Evolutionary conservation across 495 filamentous ascomycete genomes (phyloP).

Genomic region (Penicillium paxilli): DNA sequence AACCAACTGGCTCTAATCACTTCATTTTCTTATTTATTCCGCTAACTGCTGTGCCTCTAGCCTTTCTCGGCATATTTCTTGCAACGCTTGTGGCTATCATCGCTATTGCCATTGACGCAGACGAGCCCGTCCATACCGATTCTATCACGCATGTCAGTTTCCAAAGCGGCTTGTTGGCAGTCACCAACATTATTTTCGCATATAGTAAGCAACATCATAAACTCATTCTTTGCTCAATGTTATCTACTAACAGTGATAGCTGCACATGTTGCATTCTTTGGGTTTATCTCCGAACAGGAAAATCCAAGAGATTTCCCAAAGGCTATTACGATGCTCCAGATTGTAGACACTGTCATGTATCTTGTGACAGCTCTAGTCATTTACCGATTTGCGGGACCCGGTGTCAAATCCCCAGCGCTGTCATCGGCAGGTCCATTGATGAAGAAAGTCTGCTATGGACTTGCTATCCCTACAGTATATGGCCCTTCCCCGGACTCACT

Average conservation of each 20-base stretch:
- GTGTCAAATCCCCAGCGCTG: constrained; percentile 69
- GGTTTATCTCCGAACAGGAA: constrained; percentile 73
- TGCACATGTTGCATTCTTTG: constrained; percentile 66
- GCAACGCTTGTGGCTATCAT: constrained; percentile 71
- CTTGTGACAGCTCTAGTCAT: constrained; percentile 45
- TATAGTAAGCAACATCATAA: too few relatives aligned
- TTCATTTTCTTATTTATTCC: too few relatives aligned
- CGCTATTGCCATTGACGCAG: constrained; percentile 49
- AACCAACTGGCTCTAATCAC: too few relatives aligned
- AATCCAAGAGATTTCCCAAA: constrained; percentile 65
- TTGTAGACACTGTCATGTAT: constrained; percentile 65
- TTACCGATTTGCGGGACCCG: constrained; percentile 66
- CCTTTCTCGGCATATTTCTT: constrained; percentile 59
- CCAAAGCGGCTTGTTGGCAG: constrained; percentile 30
- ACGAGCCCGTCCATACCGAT: constrained; percentile 16
- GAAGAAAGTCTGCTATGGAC: constrained; percentile 71
- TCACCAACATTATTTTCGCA: constrained; percentile 40
- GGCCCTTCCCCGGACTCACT: background rate
- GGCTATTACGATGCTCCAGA: constrained; percentile 60
- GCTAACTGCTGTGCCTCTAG: too few relatives aligned
- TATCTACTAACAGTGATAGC: too few relatives aligned
- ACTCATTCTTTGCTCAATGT: too few relatives aligned
- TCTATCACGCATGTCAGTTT: constrained; percentile 22
- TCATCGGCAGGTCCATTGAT: constrained; percentile 61
- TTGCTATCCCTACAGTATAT: constrained; percentile 64